Base-by-base conservation (phyloP, 2,329 filamentous ascomycete species). In the Diaporthe sp. region DNA sequence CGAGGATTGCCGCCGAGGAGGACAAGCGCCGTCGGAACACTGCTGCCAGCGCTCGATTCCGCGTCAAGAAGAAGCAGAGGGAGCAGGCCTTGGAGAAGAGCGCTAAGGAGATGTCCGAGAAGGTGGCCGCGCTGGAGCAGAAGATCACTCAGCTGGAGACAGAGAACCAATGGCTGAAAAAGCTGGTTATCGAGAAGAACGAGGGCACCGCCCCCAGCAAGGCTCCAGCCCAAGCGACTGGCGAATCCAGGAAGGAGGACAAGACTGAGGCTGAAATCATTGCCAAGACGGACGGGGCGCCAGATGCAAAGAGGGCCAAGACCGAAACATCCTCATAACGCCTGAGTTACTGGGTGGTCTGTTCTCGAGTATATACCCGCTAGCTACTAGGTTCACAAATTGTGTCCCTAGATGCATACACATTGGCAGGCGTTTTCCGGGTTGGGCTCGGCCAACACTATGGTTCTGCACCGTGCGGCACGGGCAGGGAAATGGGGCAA, bases 31-130 rank as follows among this genome's bases (percentile, higher is more conserved):
- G 95, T 75, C 92, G 95, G 77, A 97, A 97, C 85, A 97, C 95
- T 2, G 95, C 95, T 42, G 95, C 95, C 72, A 95, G 93, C 78
- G 95, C 95, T 25, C 93, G 95, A 67, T 97, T 97, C 89, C 93
- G 95, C 75, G 92, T 97, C 82, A 97, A 97, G 91, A 97, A 97
- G 92, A 97, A 97, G 91, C 94, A 97, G 85, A 93, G 95, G 68
- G 95, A 97, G 86, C 94, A 96, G 83, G 93, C 94, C 12, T 91
- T 97, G 70, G 94, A 96, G 84, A 92, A 91, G 80, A 93, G 91
- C 4, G 92, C 95, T 79, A 95, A 95, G 84, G 95, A 97, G 78
- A 94, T 96, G 85, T 91, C 91, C 38, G 94, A 97, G 60, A 95
- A 95, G 85, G 93, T 96, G 69, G 87, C 90, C 25, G 87, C 87